Conservation (phyloP, 805 yeast species). For the Ogataea sp. region DNA sequence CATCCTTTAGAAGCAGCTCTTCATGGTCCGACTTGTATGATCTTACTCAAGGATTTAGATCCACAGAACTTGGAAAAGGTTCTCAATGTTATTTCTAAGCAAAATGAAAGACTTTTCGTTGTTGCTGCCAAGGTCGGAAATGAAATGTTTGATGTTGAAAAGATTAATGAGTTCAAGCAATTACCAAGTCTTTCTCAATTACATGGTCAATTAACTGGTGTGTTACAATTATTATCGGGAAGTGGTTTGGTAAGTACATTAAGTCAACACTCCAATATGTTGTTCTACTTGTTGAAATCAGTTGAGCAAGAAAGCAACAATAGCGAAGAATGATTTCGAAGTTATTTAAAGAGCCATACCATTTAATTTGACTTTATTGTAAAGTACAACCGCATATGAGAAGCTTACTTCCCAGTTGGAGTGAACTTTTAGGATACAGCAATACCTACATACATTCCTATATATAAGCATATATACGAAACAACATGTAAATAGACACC, state of each 20-base stretch:
- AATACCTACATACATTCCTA: too few species aligned
- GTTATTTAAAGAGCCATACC: too few species aligned
- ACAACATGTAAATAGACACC: too few species aligned
- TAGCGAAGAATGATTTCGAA: too few species aligned
- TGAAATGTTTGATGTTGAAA: slow-evolving; percentile 39
- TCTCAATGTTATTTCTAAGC: slow-evolving; percentile 49
- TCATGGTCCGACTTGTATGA: slow-evolving; percentile 80
- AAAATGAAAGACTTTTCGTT: slow-evolving; percentile 67
- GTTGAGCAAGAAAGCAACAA: slow-evolving; percentile 1
- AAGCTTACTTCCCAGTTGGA: too few species aligned
- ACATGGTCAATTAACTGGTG: slow-evolving; percentile 76
- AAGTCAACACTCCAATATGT: slow-evolving; percentile 54
- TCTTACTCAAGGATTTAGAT: slow-evolving; percentile 58
- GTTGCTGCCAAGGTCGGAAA: slow-evolving; percentile 82
- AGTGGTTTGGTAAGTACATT: slow-evolving; percentile 81
- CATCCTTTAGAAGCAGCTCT: slow-evolving; percentile 71
- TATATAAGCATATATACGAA: too few species aligned
- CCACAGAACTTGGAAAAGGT: slow-evolving; percentile 62
- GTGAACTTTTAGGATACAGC: too few species aligned
- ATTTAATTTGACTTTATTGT: too few species aligned
- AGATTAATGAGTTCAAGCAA: slow-evolving; percentile 57
- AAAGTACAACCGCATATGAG: too few species aligned
- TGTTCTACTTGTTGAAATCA: slow-evolving; percentile 48
- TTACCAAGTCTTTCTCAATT: slow-evolving; percentile 65
- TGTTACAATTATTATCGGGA: slow-evolving; percentile 80